Percentiles rank a stretch among this genome's conserved stretches.
Evolutionary conservation across 2,329 filamentous ascomycete species (phyloP).

Genomic region (Thielaviopsis cerberus): DNA sequence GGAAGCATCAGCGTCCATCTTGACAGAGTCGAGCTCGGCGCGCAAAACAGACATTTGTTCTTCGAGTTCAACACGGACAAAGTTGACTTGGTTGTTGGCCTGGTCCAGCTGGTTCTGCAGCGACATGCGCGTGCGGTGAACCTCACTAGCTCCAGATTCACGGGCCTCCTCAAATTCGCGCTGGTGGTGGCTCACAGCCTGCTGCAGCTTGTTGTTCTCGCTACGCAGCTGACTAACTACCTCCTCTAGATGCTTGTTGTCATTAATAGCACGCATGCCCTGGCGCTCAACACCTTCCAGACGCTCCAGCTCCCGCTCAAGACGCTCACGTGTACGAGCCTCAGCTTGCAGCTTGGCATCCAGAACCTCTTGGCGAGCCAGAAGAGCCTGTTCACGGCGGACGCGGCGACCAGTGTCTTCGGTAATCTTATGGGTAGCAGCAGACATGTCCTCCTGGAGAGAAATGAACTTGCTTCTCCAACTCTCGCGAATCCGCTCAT

Average conservation of each 20-base stretch:
- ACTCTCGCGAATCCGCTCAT: constrained; percentile 62
- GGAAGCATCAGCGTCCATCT: constrained; percentile 60
- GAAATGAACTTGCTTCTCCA: constrained; percentile 72
- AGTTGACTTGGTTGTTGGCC: constrained; percentile 71
- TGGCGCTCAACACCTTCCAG: constrained; percentile 45
- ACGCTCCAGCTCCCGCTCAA: constrained; percentile 48
- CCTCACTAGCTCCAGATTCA: constrained; percentile 60
- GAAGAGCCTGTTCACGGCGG: constrained; percentile 59
- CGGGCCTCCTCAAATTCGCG: constrained; percentile 71
- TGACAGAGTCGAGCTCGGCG: constrained; percentile 57
- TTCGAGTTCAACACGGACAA: constrained; percentile 64
- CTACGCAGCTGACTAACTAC: constrained; percentile 37
- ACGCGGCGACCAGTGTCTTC: constrained; percentile 65
- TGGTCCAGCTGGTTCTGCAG: constrained; percentile 68
- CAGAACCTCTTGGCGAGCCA: constrained; percentile 63
- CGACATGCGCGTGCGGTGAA: constrained; percentile 59
- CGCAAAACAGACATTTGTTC: constrained; percentile 56
- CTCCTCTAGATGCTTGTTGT: constrained; percentile 40
- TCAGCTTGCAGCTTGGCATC: constrained; percentile 62
- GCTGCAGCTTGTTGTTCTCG: constrained; percentile 56
- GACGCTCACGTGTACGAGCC: constrained; percentile 46
- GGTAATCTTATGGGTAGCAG: constrained; percentile 58
- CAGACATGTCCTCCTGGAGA: constrained; percentile 72
- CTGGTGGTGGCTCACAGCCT: constrained; percentile 49
- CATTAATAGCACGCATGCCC: constrained; percentile 43